Conservation (phyloP, 192 early-diverging fungal genomes). For the Dissophora globulifera region DNA sequence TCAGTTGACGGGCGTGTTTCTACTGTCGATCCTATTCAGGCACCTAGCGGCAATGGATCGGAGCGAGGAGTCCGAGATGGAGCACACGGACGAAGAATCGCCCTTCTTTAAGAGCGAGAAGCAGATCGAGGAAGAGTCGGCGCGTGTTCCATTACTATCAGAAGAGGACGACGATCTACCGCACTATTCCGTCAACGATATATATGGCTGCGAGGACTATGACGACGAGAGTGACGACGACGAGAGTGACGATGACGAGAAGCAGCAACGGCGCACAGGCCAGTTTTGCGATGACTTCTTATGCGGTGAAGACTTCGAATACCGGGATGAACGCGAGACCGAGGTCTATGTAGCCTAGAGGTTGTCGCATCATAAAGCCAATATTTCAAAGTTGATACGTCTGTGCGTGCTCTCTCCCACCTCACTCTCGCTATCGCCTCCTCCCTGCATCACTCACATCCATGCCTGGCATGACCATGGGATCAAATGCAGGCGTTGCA, state of each 20-base stretch:
- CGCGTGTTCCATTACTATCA: constrained; percentile 18
- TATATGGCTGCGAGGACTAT: neutral
- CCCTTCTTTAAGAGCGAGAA: constrained; percentile 35
- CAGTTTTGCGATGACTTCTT: neutral
- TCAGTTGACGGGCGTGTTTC: constrained; percentile 43
- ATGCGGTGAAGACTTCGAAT: neutral
- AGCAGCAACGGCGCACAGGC: neutral
- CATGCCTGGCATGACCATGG: neutral
- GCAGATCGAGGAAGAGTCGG: constrained; percentile 34
- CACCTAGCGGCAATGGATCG: constrained; percentile 20
- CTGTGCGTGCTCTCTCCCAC: neutral
- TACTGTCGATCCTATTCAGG: constrained; percentile 39
- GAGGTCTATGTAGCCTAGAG: constrained; percentile 11
- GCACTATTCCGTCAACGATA: constrained; percentile 14
- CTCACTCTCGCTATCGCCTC: neutral
- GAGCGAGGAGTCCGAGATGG: constrained; percentile 3
- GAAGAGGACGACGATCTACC: constrained; percentile 27
- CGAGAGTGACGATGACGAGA: constrained; percentile 7
- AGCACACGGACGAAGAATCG: constrained; percentile 24
- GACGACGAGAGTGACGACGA: constrained; percentile 14
- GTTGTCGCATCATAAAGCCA: too few species aligned
- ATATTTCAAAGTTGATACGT: too few species aligned
- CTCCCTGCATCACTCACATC: neutral
- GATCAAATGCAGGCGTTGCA: neutral
- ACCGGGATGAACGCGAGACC: constrained; percentile 15